Base-by-base conservation (phyloP, 768 basidiomycete genomes). In the Cytidiella melzeri region DNA sequence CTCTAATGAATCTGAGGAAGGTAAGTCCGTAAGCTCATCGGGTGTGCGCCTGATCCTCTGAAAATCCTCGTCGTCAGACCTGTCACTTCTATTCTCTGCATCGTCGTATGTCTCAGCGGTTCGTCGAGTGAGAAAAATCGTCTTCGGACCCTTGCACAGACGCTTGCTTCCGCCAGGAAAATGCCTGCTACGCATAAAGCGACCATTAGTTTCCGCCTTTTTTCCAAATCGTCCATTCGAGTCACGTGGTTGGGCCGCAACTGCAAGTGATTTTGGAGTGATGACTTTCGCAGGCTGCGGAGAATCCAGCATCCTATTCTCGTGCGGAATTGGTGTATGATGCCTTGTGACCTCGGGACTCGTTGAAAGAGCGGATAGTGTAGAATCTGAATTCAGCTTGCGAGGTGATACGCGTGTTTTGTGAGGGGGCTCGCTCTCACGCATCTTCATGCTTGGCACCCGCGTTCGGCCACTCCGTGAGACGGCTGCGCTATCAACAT, bases 191-290 rank as follows among this genome's bases (percentile, higher is more conserved):
- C 72, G 69, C 51, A 68, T 59, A 48, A 66, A 70, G 57, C 64
- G 69, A 43, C 74, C 73, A 42, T 75, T 71, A 11, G 72, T 75
- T 15, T 66, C 67, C 28, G 67, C 70, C 61, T 84, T 84, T 68
- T 76, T 81, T 28, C 81, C 82, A 55, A 87, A 86, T 15, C 82
- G 72, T 38, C 84, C 84, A 54, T 85, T 84, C 15, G 65, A 66
- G 45, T 79, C 76, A 50, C 84, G 73, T 2, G 84, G 84, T 57
- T 86, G 84, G 10, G 65, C 62, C 37, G 75, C 69, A 27, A 71
- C 64, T 5, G 73, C 72, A 13, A 73, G 63, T 3, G 73, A 71
- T 57, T 74, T 71, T 25, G 73, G 69, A 48, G 66, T 72, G 18
- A 55, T 58, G 1, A 54, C 5, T 30, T 56, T 48, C 39, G 27